A percentile compares a stretch with the other conserved stretches of the same genome.
These are phyloP conservation scores for Crotalaria pallida DNA, from an alignment of 306 rosid species.

Conservation along the genomic window DNA sequence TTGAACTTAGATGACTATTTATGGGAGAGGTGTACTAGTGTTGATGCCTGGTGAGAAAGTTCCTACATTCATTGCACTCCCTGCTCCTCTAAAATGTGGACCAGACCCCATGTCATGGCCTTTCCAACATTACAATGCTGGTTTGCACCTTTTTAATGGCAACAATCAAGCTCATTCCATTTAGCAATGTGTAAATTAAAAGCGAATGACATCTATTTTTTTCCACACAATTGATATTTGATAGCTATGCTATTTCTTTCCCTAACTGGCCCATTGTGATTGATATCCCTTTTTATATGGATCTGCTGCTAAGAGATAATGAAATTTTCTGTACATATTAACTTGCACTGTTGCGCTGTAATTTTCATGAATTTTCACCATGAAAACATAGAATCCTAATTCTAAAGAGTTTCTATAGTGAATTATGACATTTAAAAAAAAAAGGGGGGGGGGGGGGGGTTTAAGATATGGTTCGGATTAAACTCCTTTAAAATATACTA, in stretches of 20 bases:
- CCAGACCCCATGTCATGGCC: slow-evolving; percentile 38
- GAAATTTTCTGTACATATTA: neutral
- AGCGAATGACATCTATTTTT: neutral
- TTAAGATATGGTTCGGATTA: no score
- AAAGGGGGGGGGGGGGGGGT: no score
- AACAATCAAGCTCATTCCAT: neutral
- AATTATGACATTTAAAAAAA: neutral
- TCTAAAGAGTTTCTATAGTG: neutral
- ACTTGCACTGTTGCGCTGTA: neutral
- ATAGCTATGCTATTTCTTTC: no score
- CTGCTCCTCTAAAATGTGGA: slow-evolving; percentile 47
- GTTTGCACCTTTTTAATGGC: neutral
- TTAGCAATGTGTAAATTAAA: neutral
- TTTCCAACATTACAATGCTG: slow-evolving; percentile 23
- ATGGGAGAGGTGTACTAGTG: slow-evolving; percentile 53
- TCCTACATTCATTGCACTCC: slow-evolving; percentile 70
- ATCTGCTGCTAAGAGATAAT: neutral
- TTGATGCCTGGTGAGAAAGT: slow-evolving; percentile 66
- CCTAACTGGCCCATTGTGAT: neutral
- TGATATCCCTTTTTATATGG: neutral
- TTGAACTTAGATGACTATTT: slow-evolving; percentile 39
- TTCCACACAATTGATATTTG: no score
- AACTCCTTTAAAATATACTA: no score
- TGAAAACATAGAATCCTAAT: neutral
- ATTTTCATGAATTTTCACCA: neutral